Evolutionary conservation across 306 rosid species (phyloP), one percentile per base, ranked within the genome.

Genomic region (Vigna trinervia): DNA sequence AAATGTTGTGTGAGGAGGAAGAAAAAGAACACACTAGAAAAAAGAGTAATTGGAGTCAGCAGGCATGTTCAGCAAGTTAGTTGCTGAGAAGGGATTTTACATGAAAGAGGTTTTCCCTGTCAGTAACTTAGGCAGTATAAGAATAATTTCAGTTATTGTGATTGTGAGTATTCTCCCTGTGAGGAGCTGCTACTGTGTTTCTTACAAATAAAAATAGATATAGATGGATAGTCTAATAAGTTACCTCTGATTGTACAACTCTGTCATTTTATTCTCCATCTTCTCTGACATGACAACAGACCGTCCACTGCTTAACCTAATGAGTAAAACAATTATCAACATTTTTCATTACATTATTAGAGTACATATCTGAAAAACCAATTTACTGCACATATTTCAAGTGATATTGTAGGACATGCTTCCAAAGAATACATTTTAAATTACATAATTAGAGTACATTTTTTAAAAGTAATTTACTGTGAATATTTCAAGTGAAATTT

Each of bases 231-330:
- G 30, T 51, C 66, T 66, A 60, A 22, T 30, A 47, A 53, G 66
- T 83, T 86, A 94, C 98, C 98, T 92, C 76, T 88, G 93, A 66
- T 82, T 82, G 83, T 86, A 76, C 43, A 88, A 73, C 76, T 94
- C 89, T 79, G 57, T 60, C 72, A 78, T 83, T 77, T 76, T 83
- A 79, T 71, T 77, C 83, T 94, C 97, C 91, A 90, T 79, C 90
- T 88, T 88, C 86, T 94, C 98, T 30, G 97, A 89, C 83, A 91
- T 85, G 62, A 94, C 89, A 84, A 94, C 77, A 73, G 92, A 90
- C 50, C 75, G 79, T 60, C 96, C 96, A 86, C 69, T 84, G 77
- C 85, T 81, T 76, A 90, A 84, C 90, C 98, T 94, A 75, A 70
- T n/a, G 28, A 47, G 58, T 52, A 54, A 74, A 83, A 59, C 62